A percentile compares a stretch with the other conserved stretches of the same genome.
phyloP scores from a whole-genome alignment of 225 moss, liverwort and hornwort species.

The Ulota crispa region DNA sequence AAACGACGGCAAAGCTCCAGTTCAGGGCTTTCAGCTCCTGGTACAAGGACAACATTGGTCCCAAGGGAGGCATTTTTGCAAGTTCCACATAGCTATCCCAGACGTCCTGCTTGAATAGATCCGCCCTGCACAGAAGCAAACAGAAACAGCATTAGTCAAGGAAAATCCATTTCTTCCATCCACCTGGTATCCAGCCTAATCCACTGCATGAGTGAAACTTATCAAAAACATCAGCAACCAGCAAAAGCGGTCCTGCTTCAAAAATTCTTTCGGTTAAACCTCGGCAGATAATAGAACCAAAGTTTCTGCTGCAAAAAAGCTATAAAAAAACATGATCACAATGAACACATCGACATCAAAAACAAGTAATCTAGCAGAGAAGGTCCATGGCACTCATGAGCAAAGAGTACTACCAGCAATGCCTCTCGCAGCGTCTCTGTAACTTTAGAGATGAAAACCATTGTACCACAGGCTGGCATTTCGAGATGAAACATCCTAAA shows the following conservation, averaged over 20 bases:
- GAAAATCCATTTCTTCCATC: neutral
- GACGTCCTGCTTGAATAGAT: conserved; percentile 52
- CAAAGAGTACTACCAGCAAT: neutral
- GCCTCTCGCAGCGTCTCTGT: neutral
- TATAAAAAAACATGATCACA: neutral
- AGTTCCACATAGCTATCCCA: conserved; percentile 75
- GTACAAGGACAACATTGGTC: conserved; percentile 59
- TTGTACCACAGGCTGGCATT: neutral
- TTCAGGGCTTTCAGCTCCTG: conserved; percentile 66
- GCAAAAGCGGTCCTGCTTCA: neutral
- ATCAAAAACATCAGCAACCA: neutral
- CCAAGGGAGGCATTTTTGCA: conserved; percentile 56
- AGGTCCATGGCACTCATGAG: neutral
- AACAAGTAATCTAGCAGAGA: neutral
- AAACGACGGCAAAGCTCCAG: conserved; percentile 69
- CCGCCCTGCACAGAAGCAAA: conserved; percentile 56
- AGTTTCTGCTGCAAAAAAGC: conserved; percentile 1
- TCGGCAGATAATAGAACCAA: neutral
- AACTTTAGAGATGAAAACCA: neutral
- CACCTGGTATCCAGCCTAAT: neutral
- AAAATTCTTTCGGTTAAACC: neutral
- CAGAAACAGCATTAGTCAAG: neutral
- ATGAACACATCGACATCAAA: neutral
- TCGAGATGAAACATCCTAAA: neutral
- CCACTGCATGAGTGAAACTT: conserved; percentile 3